Percentiles rank a stretch among this genome's conserved stretches.
phyloP scores from a whole-genome alignment of 257 asterid species.

The Datura wrightii region DNA sequence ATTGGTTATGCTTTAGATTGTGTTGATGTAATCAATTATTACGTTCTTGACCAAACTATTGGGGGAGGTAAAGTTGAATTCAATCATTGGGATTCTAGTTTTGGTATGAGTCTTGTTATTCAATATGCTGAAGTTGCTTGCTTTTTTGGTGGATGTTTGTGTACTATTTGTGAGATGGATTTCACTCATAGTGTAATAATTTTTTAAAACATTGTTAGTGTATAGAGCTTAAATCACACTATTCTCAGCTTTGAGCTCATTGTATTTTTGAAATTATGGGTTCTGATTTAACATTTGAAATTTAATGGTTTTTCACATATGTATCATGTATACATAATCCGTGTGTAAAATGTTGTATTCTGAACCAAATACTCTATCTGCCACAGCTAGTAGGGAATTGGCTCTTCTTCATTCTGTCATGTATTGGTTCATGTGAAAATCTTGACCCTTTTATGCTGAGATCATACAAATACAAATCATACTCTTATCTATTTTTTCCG shows the following conservation, averaged over 20 bases:
- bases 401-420: background rate
- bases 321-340: background rate
- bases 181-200: no score
- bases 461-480: background rate
- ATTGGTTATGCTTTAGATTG: background rate
- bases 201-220: no score
- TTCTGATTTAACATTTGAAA: background rate
- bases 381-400: background rate
- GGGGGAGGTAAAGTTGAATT: conserved; percentile 61
- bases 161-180: no score
- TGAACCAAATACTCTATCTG: background rate
- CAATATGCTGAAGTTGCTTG: background rate
- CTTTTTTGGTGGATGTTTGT: background rate
- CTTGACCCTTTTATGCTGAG: background rate
- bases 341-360: background rate
- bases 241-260: background rate
- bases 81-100: background rate
- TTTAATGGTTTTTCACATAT: background rate
- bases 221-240: background rate
- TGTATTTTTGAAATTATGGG: background rate
- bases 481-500: background rate
- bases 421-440: background rate
- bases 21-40: background rate
- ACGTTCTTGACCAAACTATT: conserved; percentile 67
- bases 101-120: background rate